A percentile compares a stretch with the other conserved stretches of the same genome.
Evolutionary conservation across 2,329 filamentous ascomycete species (phyloP).

Genomic region (Samsoniella hepiali): DNA sequence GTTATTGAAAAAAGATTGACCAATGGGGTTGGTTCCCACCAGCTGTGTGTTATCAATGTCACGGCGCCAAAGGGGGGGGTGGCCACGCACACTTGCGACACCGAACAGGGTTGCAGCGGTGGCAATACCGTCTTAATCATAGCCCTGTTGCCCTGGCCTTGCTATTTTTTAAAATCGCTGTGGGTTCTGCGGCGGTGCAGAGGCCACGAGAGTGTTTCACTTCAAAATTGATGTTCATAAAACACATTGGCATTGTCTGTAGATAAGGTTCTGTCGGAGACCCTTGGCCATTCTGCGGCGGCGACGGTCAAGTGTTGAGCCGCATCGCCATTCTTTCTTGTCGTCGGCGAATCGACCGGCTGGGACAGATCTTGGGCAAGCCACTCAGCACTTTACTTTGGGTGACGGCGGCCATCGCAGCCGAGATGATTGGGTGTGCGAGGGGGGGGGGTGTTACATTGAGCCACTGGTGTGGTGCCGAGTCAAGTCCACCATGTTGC

Average conservation of each 20-base stretch:
- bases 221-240: constrained; percentile 13
- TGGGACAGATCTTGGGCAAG: not conserved
- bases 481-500: constrained; percentile 10
- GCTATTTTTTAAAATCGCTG: constrained; percentile 5
- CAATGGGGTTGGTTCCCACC: constrained; percentile 35
- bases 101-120: constrained; percentile 1
- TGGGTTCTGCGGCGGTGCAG: constrained; percentile 15
- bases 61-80: not conserved
- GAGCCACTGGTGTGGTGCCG: not conserved
- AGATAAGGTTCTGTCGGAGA: not conserved
- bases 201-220: constrained; percentile 17
- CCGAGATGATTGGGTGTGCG: not conserved
- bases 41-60: constrained; percentile 37
- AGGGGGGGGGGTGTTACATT: not conserved
- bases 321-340: not conserved
- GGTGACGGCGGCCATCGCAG: no score
- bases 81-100: constrained; percentile 9
- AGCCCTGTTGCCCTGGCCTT: not conserved
- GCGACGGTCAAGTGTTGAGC: not conserved
- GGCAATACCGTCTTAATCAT: constrained; percentile 1
- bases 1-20: not conserved
- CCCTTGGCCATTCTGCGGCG: not conserved
- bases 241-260: not conserved
- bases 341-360: no score
- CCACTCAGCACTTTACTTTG: not conserved